Percentiles rank a stretch among this genome's conserved stretches.
Evolutionary conservation across 208 protist species (phyloP).

Genomic region (Leishmania mexicana): DNA sequence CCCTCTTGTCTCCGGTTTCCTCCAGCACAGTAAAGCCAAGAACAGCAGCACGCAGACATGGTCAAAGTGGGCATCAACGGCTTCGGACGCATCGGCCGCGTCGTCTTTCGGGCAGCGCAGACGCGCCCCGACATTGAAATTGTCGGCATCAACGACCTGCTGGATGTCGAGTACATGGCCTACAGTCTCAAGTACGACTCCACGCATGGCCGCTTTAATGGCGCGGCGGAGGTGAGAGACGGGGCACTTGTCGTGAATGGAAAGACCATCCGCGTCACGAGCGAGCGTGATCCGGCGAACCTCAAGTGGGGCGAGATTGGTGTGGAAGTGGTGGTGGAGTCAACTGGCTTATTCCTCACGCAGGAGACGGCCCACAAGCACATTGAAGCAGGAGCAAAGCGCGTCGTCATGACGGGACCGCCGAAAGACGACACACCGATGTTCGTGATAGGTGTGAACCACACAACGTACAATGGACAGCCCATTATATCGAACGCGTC

Average conservation of each 20-base stretch:
- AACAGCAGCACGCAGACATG: conserved; percentile 1
- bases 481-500: conserved; percentile 98
- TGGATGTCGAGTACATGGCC: conserved; percentile 96
- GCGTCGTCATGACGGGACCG: conserved; percentile 99
- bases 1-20: background rate
- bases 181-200: conserved; percentile 98
- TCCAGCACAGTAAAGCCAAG: background rate
- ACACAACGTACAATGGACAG: conserved; percentile 89
- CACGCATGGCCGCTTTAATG: conserved; percentile 93
- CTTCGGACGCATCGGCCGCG: conserved; percentile 98
- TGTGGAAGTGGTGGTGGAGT: conserved; percentile 98
- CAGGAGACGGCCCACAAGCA: conserved; percentile 93
- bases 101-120: conserved; percentile 90
- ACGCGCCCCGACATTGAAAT: conserved; percentile 72
- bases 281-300: conserved; percentile 89
- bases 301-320: conserved; percentile 95
- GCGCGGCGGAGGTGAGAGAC: conserved; percentile 66
- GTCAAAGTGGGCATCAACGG: conserved; percentile 97
- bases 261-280: conserved; percentile 79
- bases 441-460: conserved; percentile 99
- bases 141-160: conserved; percentile 79
- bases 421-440: conserved; percentile 96
- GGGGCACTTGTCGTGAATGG: conserved; percentile 85
- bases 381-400: conserved; percentile 96
- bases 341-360: conserved; percentile 98